These are phyloP conservation scores for Macrophomina phaseolina DNA, from an alignment of 2,329 filamentous ascomycete genomes.

Conservation along the genomic window DNA sequence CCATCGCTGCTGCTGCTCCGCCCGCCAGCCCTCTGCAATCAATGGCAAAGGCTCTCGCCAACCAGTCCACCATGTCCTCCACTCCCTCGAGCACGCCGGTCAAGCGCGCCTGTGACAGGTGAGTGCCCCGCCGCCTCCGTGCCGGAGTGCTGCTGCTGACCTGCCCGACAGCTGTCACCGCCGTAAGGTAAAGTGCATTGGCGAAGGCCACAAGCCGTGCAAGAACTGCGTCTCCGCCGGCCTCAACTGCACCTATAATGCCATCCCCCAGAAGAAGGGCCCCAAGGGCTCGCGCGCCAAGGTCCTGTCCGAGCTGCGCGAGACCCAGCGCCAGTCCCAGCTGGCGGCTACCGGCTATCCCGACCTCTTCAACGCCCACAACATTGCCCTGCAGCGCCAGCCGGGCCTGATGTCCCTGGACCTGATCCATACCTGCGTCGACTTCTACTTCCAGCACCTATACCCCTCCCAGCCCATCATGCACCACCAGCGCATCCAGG, in stretches of 20 bases:
- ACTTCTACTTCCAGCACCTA: constrained; percentile 66
- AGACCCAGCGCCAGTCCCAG: constrained; percentile 54
- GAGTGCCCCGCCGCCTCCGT: constrained; percentile 31
- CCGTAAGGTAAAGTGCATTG: constrained; percentile 59
- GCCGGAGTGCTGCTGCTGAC: constrained; percentile 22
- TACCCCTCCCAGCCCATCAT: constrained; percentile 70
- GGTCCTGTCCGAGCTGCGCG: constrained; percentile 67
- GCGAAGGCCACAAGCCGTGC: constrained; percentile 59
- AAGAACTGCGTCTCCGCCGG: constrained; percentile 66
- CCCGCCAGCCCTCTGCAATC: constrained; percentile 23
- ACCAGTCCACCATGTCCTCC: constrained; percentile 26
- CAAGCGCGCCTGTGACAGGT: constrained; percentile 52
- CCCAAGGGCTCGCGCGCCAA: constrained; percentile 67
- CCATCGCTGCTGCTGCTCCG: constrained; percentile 7
- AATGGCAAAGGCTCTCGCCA: constrained; percentile 27
- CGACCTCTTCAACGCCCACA: constrained; percentile 48
- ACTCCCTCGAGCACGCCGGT: constrained; percentile 42
- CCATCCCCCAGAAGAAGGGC: constrained; percentile 68
- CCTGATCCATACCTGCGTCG: constrained; percentile 60
- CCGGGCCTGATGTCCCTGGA: constrained; percentile 56
- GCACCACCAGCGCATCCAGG: constrained; percentile 58
- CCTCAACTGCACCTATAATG: constrained; percentile 68
- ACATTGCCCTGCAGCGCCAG: constrained; percentile 51
- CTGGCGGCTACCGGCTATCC: constrained; percentile 48
- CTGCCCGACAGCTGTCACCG: constrained; percentile 48